These are phyloP conservation scores for Mortierella sp. DNA, from an alignment of 371 early-diverging fungal genomes.

Conservation along the genomic window DNA sequence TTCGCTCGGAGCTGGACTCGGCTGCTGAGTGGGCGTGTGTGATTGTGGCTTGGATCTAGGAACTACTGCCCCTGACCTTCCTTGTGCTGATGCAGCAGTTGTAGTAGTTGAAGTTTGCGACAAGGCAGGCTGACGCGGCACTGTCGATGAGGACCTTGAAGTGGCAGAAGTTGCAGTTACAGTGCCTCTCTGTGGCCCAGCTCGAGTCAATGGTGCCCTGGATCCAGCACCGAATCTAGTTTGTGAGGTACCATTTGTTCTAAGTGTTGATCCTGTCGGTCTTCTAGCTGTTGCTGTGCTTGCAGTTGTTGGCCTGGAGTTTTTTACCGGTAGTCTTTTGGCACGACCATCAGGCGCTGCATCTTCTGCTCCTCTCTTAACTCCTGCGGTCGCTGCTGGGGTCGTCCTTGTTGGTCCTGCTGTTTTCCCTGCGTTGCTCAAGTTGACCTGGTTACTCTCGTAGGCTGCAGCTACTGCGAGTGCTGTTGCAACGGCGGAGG, in stretches of 20 bases:
- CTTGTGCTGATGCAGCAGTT: background rate
- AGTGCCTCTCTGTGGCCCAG: slow-evolving; percentile 1
- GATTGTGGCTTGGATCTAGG: background rate
- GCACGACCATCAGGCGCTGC: slow-evolving; percentile 8
- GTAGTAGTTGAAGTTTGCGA: too few relatives aligned
- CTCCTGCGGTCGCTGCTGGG: slow-evolving; percentile 1
- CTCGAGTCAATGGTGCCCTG: slow-evolving; percentile 16
- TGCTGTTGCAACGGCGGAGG: slow-evolving; percentile 42
- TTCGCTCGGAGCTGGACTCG: slow-evolving; percentile 16
- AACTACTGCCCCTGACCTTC: background rate
- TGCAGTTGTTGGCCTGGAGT: slow-evolving; percentile 1
- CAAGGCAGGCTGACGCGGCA: too few relatives aligned
- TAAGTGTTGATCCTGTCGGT: background rate
- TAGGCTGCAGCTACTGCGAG: slow-evolving; percentile 44
- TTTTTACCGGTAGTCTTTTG: slow-evolving; percentile 5
- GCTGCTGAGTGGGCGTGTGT: slow-evolving; percentile 14
- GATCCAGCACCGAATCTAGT: background rate
- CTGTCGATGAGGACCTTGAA: too few relatives aligned
- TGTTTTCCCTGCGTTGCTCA: background rate
- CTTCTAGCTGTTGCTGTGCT: background rate
- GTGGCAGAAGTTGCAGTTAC: background rate
- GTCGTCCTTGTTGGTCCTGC: background rate
- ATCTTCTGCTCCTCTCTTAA: slow-evolving; percentile 42
- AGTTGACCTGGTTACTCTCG: background rate
- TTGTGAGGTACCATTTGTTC: background rate